A percentile compares a stretch with the other conserved stretches of the same genome.
Evolutionary conservation across 1,139 yeast species (phyloP).

Genomic region (Kazachstania sp.): DNA sequence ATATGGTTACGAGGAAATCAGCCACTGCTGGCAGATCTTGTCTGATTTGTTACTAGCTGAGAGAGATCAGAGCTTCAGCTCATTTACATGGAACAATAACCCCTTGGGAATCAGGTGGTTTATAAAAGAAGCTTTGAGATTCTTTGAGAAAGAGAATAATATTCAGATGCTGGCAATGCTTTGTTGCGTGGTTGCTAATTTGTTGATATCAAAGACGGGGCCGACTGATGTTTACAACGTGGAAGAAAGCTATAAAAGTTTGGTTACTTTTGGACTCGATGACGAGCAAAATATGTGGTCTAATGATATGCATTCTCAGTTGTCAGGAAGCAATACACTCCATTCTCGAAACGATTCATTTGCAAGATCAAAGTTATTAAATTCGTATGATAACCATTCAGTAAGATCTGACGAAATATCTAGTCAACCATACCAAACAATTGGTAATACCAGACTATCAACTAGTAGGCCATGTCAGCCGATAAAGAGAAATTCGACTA

Average conservation of each 20-base stretch:
- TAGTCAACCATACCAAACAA: neutral
- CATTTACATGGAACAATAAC: conserved; percentile 70
- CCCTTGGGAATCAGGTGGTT: conserved; percentile 76
- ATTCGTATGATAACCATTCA: conserved; percentile 3
- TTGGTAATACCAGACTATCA: neutral
- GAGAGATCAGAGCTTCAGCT: conserved; percentile 23
- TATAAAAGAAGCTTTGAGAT: conserved; percentile 50
- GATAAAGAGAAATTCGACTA: conserved; percentile 1
- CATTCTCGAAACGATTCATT: neutral
- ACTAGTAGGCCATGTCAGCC: neutral
- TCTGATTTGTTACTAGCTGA: conserved; percentile 28
- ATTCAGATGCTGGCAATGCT: conserved; percentile 88
- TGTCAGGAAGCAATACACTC: conserved; percentile 9
- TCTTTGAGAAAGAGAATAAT: conserved; percentile 58
- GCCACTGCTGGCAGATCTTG: conserved; percentile 72
- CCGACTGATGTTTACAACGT: neutral
- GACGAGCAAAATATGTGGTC: conserved; percentile 8
- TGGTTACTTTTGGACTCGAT: conserved; percentile 14
- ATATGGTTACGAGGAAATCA: conserved; percentile 53
- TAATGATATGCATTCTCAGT: conserved; percentile 12
- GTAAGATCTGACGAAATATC: conserved; percentile 5
- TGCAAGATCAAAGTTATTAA: conserved; percentile 10
- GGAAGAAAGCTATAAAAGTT: conserved; percentile 11
- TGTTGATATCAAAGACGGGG: conserved; percentile 10
- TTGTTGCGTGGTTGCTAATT: conserved; percentile 48